Conservation (phyloP, 495 filamentous ascomycete genomes). For the Articulospora tetracladia region DNA sequence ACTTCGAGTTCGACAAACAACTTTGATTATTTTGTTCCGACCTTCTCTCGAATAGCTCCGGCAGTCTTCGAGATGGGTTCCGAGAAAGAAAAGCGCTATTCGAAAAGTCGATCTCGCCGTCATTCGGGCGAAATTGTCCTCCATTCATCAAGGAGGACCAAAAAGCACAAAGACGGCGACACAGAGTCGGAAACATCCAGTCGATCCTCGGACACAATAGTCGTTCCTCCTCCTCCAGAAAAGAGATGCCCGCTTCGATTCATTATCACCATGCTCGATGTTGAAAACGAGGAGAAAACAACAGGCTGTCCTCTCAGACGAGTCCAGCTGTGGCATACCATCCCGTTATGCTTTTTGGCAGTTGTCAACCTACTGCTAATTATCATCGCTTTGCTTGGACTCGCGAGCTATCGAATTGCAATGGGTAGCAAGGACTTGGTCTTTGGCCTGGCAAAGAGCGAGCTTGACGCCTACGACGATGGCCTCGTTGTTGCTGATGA, state of each 20-base stretch:
- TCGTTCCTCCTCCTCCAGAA: conserved; percentile 6
- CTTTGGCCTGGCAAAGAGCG: conserved; percentile 4
- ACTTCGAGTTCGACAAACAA: too few relatives aligned
- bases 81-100: conserved; percentile 17
- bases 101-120: conserved; percentile 21
- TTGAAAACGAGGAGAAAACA: conserved; percentile 9
- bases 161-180: conserved; percentile 23
- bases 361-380: conserved; percentile 25
- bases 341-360: conserved; percentile 22
- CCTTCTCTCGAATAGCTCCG: too few relatives aligned
- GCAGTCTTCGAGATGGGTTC: conserved; percentile 19
- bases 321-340: conserved; percentile 26
- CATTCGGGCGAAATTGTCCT: conserved; percentile 18
- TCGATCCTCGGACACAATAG: conserved; percentile 3
- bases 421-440: conserved; percentile 12
- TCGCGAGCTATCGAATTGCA: conserved; percentile 21
- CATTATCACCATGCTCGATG: conserved; percentile 17
- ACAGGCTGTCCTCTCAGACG: conserved; percentile 23
- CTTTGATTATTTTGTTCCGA: too few relatives aligned
- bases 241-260: conserved; percentile 26
- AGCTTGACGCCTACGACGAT: conserved; percentile 11
- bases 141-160: conserved; percentile 14
- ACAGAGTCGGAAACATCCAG: conserved; percentile 21
- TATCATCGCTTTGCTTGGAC: conserved; percentile 22
- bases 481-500: not conserved